Base-by-base conservation (phyloP, 768 basidiomycete species). In the Agrocybe chaxingu region DNA sequence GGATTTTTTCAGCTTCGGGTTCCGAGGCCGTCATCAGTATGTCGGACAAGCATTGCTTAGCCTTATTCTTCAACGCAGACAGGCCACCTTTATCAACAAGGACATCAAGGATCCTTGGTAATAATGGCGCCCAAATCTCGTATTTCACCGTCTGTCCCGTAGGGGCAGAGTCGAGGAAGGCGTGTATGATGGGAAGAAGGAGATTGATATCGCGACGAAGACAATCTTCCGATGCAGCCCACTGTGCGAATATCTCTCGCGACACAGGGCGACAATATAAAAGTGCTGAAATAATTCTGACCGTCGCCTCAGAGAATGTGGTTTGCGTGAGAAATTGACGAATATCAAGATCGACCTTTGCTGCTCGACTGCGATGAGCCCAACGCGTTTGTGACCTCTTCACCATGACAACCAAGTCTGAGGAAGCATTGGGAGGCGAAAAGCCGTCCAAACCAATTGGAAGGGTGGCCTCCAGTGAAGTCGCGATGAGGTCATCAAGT, bases 401-500 rank as follows among this genome's bases (percentile, higher is more conserved):
- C 10, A 68, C 50, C 12, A 70, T 40, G 18, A 53, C 45, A 10
- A 51, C 55, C 3, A 70, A 37, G 29, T 49, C 57, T 4, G 54
- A 53, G 2, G 18, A 31, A 11, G 58, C 48, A 7, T 40, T 42
- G 10, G 16, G 32, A 7, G 53, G 39, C 29, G 42, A 45, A 37
- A 46, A 56, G 8, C 74, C 73, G 34, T 71, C 62, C 41, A 67
- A 54, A 18, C 68, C 65, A 8, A 71, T 54, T 0, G 77, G 77
- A 13, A 78, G 44, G 7, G 68, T 69, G 1, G 72, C 69, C 11
- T 70, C 63, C 3, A 81, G 52, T 0, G 71, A 65, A 3, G 57
- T 56, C 2, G 79, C 74, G 16, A 85, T 69, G 52, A 85, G 62
- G 7, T 73, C 67, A 37, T 85, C 79, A 0, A 84, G 66, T 2